phyloP scores from a whole-genome alignment of 2,329 filamentous ascomycete species.

The Ilyonectria sp. region DNA sequence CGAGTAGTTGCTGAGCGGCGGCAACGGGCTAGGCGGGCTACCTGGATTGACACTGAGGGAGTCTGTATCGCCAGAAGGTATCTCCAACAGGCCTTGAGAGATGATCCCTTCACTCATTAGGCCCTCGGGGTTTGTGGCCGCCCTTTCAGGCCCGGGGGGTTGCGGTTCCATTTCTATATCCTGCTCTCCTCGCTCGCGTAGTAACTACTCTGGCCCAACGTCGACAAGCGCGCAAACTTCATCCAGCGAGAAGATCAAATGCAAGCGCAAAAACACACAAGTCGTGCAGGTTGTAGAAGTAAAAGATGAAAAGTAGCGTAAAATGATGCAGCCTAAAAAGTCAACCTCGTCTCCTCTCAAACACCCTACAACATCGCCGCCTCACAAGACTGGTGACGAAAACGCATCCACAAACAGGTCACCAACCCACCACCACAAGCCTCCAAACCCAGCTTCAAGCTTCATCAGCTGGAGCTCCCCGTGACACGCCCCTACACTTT shows the following conservation, averaged over 20 bases:
- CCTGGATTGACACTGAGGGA: constrained; percentile 49
- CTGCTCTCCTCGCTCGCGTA: background rate
- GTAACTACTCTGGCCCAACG: background rate
- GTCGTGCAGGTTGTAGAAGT: background rate
- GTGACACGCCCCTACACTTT: background rate
- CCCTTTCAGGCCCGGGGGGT: constrained; percentile 19
- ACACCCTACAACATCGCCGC: constrained; percentile 4
- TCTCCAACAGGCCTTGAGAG: constrained; percentile 11
- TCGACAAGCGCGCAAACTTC: background rate
- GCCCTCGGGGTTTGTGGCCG: constrained; percentile 16
- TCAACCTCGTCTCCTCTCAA: background rate
- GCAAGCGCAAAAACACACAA: background rate
- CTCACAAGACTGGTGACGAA: constrained; percentile 16
- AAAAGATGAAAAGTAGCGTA: background rate
- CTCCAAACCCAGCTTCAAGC: background rate
- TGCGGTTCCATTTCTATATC: constrained; percentile 38
- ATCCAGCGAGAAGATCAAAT: background rate
- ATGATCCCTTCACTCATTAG: background rate
- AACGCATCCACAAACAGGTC: constrained; percentile 14
- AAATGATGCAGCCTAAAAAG: background rate
- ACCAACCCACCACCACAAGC: constrained; percentile 21
- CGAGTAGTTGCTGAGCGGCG: constrained; percentile 38
- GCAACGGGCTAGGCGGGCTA: constrained; percentile 43
- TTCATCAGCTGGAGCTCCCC: constrained; percentile 9
- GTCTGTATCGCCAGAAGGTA: constrained; percentile 43